phyloP scores from a whole-genome alignment of 306 rosid genomes.

The Quercus rubra region DNA sequence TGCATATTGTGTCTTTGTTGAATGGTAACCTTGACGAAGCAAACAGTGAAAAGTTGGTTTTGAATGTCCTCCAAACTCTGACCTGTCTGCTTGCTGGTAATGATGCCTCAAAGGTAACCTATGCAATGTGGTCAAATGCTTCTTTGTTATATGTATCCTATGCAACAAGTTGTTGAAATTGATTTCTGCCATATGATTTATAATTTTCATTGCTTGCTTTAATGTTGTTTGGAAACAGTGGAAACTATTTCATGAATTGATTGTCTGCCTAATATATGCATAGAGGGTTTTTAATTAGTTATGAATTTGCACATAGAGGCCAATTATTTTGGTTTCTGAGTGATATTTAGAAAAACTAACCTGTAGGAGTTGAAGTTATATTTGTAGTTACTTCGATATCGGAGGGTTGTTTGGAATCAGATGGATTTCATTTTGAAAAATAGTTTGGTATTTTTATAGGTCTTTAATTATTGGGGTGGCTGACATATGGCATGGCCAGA shows the following conservation, averaged over 20 bases:
- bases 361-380: not conserved
- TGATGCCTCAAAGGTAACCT: constrained; percentile 79
- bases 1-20: constrained; percentile 91
- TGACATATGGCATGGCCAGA: not conserved
- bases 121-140: no score
- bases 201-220: not conserved
- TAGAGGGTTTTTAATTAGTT: not conserved
- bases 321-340: not conserved
- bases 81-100: constrained; percentile 80
- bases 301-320: not conserved
- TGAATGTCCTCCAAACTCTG: constrained; percentile 90
- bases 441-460: not conserved
- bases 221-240: not conserved
- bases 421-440: not conserved
- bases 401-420: not conserved
- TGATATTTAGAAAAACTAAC: not conserved
- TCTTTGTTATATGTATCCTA: not conserved
- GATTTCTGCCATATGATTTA: not conserved
- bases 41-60: constrained; percentile 68
- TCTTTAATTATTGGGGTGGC: not conserved
- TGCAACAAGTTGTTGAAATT: not conserved
- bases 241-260: not conserved
- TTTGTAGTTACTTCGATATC: not conserved
- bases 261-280: not conserved
- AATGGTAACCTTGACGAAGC: constrained; percentile 68